These are phyloP conservation scores for Botrytis fragariae DNA, from an alignment of 2,329 filamentous ascomycete species.

Conservation along the genomic window DNA sequence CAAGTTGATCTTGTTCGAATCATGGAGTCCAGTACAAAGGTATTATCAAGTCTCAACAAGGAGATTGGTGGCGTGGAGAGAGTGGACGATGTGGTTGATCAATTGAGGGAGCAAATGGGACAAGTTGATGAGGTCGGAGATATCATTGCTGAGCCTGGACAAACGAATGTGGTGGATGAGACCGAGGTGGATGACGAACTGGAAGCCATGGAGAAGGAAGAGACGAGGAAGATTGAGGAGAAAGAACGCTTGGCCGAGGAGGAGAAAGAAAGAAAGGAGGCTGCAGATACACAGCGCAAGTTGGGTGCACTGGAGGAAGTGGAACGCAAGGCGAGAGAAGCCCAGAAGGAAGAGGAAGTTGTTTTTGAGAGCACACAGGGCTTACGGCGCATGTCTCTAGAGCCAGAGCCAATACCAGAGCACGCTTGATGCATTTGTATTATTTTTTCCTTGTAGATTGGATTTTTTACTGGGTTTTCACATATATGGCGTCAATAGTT, in stretches of 20 bases:
- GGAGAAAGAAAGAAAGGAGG: slow-evolving; percentile 34
- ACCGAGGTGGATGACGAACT: slow-evolving; percentile 85
- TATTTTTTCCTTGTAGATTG: background rate
- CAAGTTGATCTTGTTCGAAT: slow-evolving; percentile 80
- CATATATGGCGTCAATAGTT: background rate
- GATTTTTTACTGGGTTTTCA: background rate
- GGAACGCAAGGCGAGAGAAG: slow-evolving; percentile 27
- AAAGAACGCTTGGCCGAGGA: slow-evolving; percentile 35
- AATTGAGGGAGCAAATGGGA: slow-evolving; percentile 74
- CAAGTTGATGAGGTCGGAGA: slow-evolving; percentile 78
- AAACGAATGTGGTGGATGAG: slow-evolving; percentile 68
- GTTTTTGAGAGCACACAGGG: slow-evolving; percentile 27
- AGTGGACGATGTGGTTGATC: slow-evolving; percentile 73
- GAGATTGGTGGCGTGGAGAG: slow-evolving; percentile 73
- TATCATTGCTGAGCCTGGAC: slow-evolving; percentile 64
- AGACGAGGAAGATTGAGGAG: slow-evolving; percentile 45
- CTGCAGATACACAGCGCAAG: slow-evolving; percentile 34
- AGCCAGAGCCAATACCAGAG: slow-evolving; percentile 26
- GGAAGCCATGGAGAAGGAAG: slow-evolving; percentile 61
- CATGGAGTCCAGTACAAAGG: slow-evolving; percentile 74
- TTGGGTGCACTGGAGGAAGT: slow-evolving; percentile 33
- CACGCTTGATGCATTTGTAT: background rate
- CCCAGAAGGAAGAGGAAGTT: slow-evolving; percentile 19
- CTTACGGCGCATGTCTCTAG: slow-evolving; percentile 30
- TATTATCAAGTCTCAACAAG: slow-evolving; percentile 69